Conservation (phyloP, 2,329 filamentous ascomycete species). For the Fusarium clavum region DNA sequence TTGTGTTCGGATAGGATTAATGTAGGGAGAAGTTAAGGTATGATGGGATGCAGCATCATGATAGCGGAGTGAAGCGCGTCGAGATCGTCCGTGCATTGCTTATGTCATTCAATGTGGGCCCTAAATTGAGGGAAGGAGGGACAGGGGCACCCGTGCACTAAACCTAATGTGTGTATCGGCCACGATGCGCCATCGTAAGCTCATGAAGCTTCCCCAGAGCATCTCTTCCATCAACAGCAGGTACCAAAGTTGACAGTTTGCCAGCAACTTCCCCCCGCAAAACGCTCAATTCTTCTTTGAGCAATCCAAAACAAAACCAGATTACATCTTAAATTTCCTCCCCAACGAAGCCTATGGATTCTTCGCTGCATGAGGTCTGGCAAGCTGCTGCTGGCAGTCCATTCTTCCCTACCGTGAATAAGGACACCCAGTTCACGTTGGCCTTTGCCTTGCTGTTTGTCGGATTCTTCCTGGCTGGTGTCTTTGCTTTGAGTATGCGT, state of each 20-base stretch:
- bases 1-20: constrained; percentile 6
- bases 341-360: constrained; percentile 70
- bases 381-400: constrained; percentile 89
- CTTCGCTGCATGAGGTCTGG: constrained; percentile 90
- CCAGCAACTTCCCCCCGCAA: constrained; percentile 14
- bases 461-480: constrained; percentile 77
- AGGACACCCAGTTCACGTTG: constrained; percentile 85
- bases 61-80: constrained; percentile 42
- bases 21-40: constrained; percentile 24
- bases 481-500: constrained; percentile 85
- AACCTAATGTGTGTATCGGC: constrained; percentile 49
- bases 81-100: constrained; percentile 45
- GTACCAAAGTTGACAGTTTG: constrained; percentile 9
- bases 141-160: constrained; percentile 43
- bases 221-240: constrained; percentile 36
- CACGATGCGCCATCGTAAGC: constrained; percentile 51
- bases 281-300: not conserved
- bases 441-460: constrained; percentile 80
- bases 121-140: constrained; percentile 1
- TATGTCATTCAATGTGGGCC: constrained; percentile 43
- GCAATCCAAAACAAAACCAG: not conserved
- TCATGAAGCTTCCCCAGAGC: constrained; percentile 46
- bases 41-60: constrained; percentile 37
- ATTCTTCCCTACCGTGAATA: constrained; percentile 82
- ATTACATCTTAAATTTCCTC: not conserved